Evolutionary conservation across 2,329 filamentous ascomycete species (phyloP).

Genomic region (Epichloe sibirici): DNA sequence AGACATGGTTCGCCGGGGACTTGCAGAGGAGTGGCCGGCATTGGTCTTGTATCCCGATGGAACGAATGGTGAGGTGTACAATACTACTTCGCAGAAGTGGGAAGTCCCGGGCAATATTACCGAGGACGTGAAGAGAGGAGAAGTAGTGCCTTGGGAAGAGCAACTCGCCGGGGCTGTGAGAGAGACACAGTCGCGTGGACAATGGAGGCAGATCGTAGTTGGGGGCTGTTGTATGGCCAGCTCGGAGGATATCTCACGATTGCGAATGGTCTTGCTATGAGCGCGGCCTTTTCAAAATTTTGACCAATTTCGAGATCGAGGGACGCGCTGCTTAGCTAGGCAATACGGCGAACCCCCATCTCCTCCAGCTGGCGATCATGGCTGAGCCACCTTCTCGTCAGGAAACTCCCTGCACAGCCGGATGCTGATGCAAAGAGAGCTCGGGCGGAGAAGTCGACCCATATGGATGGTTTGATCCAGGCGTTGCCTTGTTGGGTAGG

Average conservation of each 20-base stretch:
- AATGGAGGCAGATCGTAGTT: conserved; percentile 35
- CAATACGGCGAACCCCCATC: too few species aligned
- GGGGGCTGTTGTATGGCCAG: conserved; percentile 41
- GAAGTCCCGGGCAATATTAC: conserved; percentile 24
- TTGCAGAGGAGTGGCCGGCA: conserved; percentile 31
- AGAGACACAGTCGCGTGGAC: conserved; percentile 21
- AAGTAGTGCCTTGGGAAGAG: conserved; percentile 30
- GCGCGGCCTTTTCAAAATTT: conserved; percentile 28
- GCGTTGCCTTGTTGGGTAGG: too few species aligned
- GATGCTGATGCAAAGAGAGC: too few species aligned
- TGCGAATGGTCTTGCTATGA: conserved; percentile 11
- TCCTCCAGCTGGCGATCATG: too few species aligned
- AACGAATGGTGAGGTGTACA: conserved; percentile 55
- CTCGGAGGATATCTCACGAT: conserved; percentile 22
- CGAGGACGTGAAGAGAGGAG: conserved; percentile 9
- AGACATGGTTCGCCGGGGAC: conserved; percentile 22
- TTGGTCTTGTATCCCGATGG: conserved; percentile 58
- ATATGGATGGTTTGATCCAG: too few species aligned
- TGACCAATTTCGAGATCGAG: too few species aligned
- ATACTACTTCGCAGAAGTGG: conserved; percentile 51
- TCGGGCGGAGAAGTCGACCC: too few species aligned
- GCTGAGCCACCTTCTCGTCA: too few species aligned
- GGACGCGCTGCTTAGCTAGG: too few species aligned
- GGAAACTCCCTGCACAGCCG: too few species aligned
- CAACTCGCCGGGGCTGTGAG: conserved; percentile 30